Conservation (phyloP, 2,329 filamentous ascomycete genomes). For the Cladobotryum mycophilum region DNA sequence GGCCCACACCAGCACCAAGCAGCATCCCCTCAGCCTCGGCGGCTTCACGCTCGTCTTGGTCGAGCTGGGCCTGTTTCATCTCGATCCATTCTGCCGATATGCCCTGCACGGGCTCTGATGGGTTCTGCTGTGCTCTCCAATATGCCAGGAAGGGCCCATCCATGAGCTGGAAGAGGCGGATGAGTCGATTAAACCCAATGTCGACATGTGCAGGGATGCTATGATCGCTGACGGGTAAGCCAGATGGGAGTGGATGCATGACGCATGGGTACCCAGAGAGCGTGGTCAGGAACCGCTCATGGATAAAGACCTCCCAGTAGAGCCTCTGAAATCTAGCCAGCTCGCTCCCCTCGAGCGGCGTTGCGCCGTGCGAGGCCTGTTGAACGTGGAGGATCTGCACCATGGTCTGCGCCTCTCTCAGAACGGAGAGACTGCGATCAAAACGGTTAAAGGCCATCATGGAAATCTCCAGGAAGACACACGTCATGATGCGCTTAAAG, state of each 20-base stretch:
- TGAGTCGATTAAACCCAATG: slow-evolving; percentile 32
- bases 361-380: slow-evolving; percentile 25
- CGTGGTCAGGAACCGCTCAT: slow-evolving; percentile 44
- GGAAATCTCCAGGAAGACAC: slow-evolving; percentile 45
- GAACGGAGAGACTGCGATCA: slow-evolving; percentile 41
- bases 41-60: slow-evolving; percentile 30
- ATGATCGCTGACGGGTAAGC: slow-evolving; percentile 25
- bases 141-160: slow-evolving; percentile 33
- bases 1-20: slow-evolving; percentile 17
- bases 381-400: slow-evolving; percentile 39
- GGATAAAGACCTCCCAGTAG: slow-evolving; percentile 21
- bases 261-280: slow-evolving; percentile 39
- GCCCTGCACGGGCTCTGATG: slow-evolving; percentile 13
- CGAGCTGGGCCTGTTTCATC: slow-evolving; percentile 34
- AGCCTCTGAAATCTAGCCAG: slow-evolving; percentile 17
- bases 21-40: slow-evolving; percentile 23
- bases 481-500: slow-evolving; percentile 41
- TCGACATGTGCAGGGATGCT: slow-evolving; percentile 31
- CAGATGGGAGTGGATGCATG: slow-evolving; percentile 26
- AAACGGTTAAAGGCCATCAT: slow-evolving; percentile 41
- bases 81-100: slow-evolving; percentile 35
- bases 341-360: slow-evolving; percentile 12
- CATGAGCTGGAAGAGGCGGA: slow-evolving; percentile 32
- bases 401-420: slow-evolving; percentile 42
- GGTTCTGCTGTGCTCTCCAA: slow-evolving; percentile 28